A percentile compares a stretch with the other conserved stretches of the same genome.
These are phyloP conservation scores for Coemansia sp. DNA, from an alignment of 192 early-diverging fungal species.

Conservation along the genomic window DNA sequence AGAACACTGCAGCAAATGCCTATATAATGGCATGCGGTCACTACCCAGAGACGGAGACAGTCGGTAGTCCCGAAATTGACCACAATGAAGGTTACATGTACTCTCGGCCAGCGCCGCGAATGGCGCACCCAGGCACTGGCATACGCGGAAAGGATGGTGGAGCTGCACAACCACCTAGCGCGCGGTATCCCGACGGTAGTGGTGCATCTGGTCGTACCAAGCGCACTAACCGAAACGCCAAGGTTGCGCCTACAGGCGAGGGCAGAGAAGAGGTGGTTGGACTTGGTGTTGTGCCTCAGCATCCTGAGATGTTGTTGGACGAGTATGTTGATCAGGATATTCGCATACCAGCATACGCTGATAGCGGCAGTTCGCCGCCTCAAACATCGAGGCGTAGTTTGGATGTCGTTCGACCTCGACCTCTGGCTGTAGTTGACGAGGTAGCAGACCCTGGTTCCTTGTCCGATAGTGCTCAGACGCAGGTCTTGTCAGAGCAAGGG, in stretches of 20 bases:
- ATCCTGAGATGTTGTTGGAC: slow-evolving; percentile 32
- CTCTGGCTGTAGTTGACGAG: slow-evolving; percentile 29
- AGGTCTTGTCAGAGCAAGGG: neutral
- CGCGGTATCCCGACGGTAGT: slow-evolving; percentile 21
- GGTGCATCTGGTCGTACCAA: slow-evolving; percentile 21
- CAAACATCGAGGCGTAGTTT: slow-evolving; percentile 18
- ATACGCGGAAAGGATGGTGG: slow-evolving; percentile 5
- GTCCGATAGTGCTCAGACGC: slow-evolving; percentile 31
- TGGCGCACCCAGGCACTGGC: slow-evolving; percentile 11
- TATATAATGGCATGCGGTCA: slow-evolving; percentile 52
- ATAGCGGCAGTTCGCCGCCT: neutral
- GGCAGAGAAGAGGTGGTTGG: slow-evolving; percentile 49
- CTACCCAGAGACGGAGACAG: slow-evolving; percentile 47
- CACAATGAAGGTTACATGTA: slow-evolving; percentile 35
- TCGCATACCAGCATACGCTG: neutral
- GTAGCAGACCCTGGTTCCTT: slow-evolving; percentile 35
- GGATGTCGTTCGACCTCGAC: slow-evolving; percentile 25
- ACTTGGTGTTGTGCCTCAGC: slow-evolving; percentile 44
- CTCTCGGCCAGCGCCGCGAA: slow-evolving; percentile 25
- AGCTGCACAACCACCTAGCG: slow-evolving; percentile 20
- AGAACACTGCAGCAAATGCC: slow-evolving; percentile 46
- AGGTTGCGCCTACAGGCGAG: slow-evolving; percentile 39
- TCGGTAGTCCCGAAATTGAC: slow-evolving; percentile 39
- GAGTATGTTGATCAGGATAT: slow-evolving; percentile 2
- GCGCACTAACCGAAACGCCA: slow-evolving; percentile 40